Conservation (phyloP, 2,329 filamentous ascomycete genomes). For the Neofusicoccum laricinum region DNA sequence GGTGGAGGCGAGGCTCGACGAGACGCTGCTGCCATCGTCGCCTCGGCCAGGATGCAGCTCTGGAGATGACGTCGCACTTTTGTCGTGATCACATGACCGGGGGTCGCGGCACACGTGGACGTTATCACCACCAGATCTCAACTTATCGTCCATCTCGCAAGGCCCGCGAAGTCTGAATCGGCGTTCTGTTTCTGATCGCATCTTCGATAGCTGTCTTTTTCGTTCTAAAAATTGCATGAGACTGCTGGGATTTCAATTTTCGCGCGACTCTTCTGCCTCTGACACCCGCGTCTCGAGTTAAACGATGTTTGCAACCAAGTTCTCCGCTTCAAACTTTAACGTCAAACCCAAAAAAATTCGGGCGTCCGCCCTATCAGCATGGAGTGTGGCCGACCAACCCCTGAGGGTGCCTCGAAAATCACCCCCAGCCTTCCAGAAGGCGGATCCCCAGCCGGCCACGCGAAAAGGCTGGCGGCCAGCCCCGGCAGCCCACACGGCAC, state of each 20-base stretch:
- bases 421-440: constrained; percentile 6
- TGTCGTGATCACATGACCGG: neutral
- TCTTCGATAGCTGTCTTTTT: neutral
- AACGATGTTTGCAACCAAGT: constrained; percentile 2
- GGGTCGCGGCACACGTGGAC: neutral
- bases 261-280: neutral
- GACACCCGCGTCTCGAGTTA: constrained; percentile 10
- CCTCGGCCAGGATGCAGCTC: neutral
- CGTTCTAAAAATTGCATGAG: neutral
- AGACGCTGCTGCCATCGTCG: neutral
- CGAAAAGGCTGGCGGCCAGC: neutral
- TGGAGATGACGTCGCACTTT: constrained; percentile 8
- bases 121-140: neutral
- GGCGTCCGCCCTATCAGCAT: neutral
- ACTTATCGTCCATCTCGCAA: neutral
- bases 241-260: neutral
- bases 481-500: constrained; percentile 5
- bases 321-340: neutral
- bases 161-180: neutral
- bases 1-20: neutral
- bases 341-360: neutral
- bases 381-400: neutral
- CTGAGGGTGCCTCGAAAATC: constrained; percentile 4
- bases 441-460: constrained; percentile 10
- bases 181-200: neutral